Evolutionary conservation across 805 yeast genomes (phyloP), one percentile per base, ranked within the genome.

Genomic region (Debaryomyces castellii): DNA sequence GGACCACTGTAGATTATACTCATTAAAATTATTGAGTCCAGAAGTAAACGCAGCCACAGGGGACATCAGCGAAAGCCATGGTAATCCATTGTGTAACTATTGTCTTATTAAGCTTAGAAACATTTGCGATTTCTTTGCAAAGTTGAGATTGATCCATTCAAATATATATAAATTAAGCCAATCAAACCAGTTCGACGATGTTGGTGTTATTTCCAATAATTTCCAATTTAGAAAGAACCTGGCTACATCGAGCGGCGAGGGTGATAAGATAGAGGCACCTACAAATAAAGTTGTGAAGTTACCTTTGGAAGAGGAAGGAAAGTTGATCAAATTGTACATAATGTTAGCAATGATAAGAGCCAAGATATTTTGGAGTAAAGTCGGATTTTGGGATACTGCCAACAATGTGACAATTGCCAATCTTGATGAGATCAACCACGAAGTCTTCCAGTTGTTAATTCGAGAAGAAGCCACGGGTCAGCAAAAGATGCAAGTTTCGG

Each of bases 31-130:
- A 67, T 78, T 43, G 65, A 74, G 49, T 38, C 58, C 69, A 20
- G 59, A 57, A 6, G 51, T 55, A 5, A 34, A 11, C 11, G 24
- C 40, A 4, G 18, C 32, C 34, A 14, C 40, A 10, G 17, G 17
- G 16, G 30, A 53, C 28, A 41, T 59, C 11, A 51, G 51, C 32
- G 69, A 58, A 41, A 40, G 48, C 5, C 61, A 58, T 36, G 59
- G 69, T 3, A 85, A 85, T 57, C 87, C 95, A 12, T 71, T 91
- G 27, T 92, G 97, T 61, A 83, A 85, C 49, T 83, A 82, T 55
- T 92, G 98, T 66, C 74, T 94, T 39, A 73, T 83, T 44, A 83
- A 89, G 58, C 74, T 90, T 41, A 79, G 98, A 57, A 82, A 87
- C 47, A 79, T 86, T 1, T 89, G 97, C 63, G 96, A 91, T 48